A percentile compares a stretch with the other conserved stretches of the same genome.
phyloP scores from a whole-genome alignment of 2,329 filamentous ascomycete genomes.

The Alternaria consortialis region DNA sequence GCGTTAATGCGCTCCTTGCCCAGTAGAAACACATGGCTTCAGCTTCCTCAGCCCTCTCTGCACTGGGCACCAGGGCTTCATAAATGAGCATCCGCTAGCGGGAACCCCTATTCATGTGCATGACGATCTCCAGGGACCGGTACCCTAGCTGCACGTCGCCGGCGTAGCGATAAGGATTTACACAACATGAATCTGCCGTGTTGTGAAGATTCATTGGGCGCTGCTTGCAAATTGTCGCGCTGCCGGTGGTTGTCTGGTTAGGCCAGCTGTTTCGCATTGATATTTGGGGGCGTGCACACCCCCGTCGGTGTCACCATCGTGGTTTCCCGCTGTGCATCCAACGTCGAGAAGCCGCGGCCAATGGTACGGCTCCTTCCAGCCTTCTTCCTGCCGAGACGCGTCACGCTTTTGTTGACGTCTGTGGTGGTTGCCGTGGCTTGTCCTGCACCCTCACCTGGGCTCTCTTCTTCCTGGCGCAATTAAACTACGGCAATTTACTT shows the following conservation, averaged over 20 bases:
- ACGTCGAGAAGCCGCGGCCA: slow-evolving; percentile 10
- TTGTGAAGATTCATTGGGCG: background rate
- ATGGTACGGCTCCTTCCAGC: background rate
- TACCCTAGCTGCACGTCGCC: slow-evolving; percentile 6
- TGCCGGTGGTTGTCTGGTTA: slow-evolving; percentile 6
- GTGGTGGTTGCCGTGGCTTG: background rate
- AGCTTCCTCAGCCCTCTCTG: slow-evolving; percentile 17
- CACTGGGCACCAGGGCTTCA: slow-evolving; percentile 13
- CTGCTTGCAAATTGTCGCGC: slow-evolving; percentile 7
- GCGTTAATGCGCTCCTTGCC: slow-evolving; percentile 22
- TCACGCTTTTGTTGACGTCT: slow-evolving; percentile 2
- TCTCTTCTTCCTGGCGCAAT: background rate
- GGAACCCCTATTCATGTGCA: slow-evolving; percentile 14
- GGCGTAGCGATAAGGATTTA: slow-evolving; percentile 1
- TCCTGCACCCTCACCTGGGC: background rate
- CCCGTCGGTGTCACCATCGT: slow-evolving; percentile 2
- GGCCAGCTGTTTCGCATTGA: slow-evolving; percentile 16
- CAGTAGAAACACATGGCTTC: slow-evolving; percentile 9
- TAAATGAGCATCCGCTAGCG: slow-evolving; percentile 20
- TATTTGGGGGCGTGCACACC: slow-evolving; percentile 6
- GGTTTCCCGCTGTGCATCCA: slow-evolving; percentile 9
- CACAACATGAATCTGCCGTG: background rate
- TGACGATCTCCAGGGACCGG: slow-evolving; percentile 2
- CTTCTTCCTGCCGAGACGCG: slow-evolving; percentile 1
- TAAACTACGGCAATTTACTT: background rate